phyloP scores from a whole-genome alignment of 1,284 basidiomycete genomes.

The Chalciporus sp. region DNA sequence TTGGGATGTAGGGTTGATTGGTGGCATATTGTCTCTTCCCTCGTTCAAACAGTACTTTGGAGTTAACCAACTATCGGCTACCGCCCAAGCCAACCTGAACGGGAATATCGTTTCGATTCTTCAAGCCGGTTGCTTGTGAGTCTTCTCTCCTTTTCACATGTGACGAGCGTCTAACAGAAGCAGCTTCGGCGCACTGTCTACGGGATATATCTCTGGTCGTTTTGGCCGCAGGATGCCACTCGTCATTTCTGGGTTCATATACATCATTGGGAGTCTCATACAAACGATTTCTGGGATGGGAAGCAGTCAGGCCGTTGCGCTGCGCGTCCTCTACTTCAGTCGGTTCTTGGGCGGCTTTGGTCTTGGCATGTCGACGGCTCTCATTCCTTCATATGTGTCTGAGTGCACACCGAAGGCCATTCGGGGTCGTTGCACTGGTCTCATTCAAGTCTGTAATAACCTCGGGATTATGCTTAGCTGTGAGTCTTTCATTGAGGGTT shows the following conservation, averaged over 20 bases:
- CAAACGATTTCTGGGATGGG: conserved; percentile 51
- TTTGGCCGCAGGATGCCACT: conserved; percentile 52
- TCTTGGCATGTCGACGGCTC: conserved; percentile 53
- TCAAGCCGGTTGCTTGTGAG: conserved; percentile 62
- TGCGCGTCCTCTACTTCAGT: conserved; percentile 50
- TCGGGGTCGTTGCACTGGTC: conserved; percentile 56
- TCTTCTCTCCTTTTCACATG: conserved; percentile 15
- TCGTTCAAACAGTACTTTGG: conserved; percentile 53
- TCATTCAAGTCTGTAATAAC: conserved; percentile 56
- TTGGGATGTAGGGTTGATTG: conserved; percentile 47
- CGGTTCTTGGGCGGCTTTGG: conserved; percentile 51
- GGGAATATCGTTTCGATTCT: conserved; percentile 62
- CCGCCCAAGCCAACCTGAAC: conserved; percentile 41
- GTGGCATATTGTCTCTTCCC: conserved; percentile 46
- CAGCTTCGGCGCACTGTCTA: conserved; percentile 50
- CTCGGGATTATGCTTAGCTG: conserved; percentile 54
- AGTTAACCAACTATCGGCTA: conserved; percentile 38
- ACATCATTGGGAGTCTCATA: conserved; percentile 55
- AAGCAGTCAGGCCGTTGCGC: conserved; percentile 38
- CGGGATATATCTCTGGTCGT: conserved; percentile 41
- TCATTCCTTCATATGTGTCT: conserved; percentile 60
- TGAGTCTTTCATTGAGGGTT: conserved; percentile 27
- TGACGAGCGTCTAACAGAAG: not conserved
- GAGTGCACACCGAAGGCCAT: conserved; percentile 60
- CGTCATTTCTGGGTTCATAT: conserved; percentile 53